Conservation (phyloP, 1,284 basidiomycete species). For the Bondarzewia mesenterica region DNA sequence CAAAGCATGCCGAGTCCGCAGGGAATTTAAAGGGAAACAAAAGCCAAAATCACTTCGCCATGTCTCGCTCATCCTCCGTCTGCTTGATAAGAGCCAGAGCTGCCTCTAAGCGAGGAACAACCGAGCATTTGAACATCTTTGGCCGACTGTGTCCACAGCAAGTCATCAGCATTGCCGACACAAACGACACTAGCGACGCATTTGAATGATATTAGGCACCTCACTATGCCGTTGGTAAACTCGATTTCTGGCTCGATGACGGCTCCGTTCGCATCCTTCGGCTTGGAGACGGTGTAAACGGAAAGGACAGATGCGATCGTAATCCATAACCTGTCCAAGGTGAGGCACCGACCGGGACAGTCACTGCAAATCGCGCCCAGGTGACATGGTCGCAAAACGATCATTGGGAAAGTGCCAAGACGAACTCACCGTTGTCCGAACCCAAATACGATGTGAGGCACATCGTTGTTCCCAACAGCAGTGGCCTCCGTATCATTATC, state of each 20-base stretch:
- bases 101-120: not conserved
- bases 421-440: conserved; percentile 29
- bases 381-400: not conserved
- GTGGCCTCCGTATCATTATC: not conserved
- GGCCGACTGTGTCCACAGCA: not conserved
- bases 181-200: not conserved
- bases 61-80: not conserved
- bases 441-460: conserved; percentile 23
- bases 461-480: conserved; percentile 1
- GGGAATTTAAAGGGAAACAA: too few relatives aligned
- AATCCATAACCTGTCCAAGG: conserved; percentile 39
- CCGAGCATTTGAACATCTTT: not conserved
- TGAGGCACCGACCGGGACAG: conserved; percentile 38
- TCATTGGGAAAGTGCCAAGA: too few relatives aligned
- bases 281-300: conserved; percentile 33
- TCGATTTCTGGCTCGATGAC: not conserved
- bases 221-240: not conserved
- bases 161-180: not conserved
- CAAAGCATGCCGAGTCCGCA: too few relatives aligned
- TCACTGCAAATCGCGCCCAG: conserved; percentile 18
- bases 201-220: not conserved
- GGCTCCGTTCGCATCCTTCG: conserved; percentile 29
- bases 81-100: conserved; percentile 3
- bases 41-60: too few relatives aligned
- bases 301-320: conserved; percentile 35